These are phyloP conservation scores for Hypoxylon sp. DNA, from an alignment of 2,329 filamentous ascomycete genomes.

Conservation along the genomic window DNA sequence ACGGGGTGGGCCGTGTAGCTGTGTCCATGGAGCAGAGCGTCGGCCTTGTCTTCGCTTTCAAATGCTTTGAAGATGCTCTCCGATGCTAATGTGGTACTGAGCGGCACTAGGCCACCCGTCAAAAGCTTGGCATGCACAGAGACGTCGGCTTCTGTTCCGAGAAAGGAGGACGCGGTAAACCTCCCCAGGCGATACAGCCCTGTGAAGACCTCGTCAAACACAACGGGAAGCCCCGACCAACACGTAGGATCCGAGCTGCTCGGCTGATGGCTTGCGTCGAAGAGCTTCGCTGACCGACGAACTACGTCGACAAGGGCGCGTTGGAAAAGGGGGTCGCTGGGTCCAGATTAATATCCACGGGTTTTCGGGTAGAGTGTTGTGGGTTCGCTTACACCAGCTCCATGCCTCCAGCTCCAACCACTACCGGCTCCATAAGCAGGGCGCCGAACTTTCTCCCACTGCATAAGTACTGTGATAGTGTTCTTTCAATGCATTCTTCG, in stretches of 20 bases:
- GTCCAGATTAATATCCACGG: slow-evolving; percentile 26
- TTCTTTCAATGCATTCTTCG: slow-evolving; percentile 66
- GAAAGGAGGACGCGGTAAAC: slow-evolving; percentile 76
- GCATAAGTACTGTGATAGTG: slow-evolving; percentile 62
- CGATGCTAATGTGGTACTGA: slow-evolving; percentile 81
- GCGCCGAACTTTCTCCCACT: slow-evolving; percentile 78
- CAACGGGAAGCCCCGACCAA: slow-evolving; percentile 81
- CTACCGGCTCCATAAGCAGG: slow-evolving; percentile 81
- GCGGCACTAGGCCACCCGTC: slow-evolving; percentile 81
- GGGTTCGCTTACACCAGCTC: slow-evolving; percentile 69
- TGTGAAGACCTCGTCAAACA: slow-evolving; percentile 91
- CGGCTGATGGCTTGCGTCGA: slow-evolving; percentile 51
- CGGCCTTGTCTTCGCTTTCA: slow-evolving; percentile 76
- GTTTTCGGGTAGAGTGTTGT: neutral
- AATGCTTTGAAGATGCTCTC: slow-evolving; percentile 80
- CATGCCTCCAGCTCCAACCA: slow-evolving; percentile 88
- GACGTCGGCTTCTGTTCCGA: slow-evolving; percentile 77
- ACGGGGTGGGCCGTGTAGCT: slow-evolving; percentile 89
- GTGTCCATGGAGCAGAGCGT: slow-evolving; percentile 84
- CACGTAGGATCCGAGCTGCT: slow-evolving; percentile 20
- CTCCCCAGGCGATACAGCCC: slow-evolving; percentile 84
- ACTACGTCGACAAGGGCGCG: slow-evolving; percentile 75
- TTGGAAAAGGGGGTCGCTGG: slow-evolving; percentile 84
- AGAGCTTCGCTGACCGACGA: slow-evolving; percentile 68
- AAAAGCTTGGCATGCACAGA: slow-evolving; percentile 86